Base-by-base conservation (phyloP, 331 rosid species). In the Acacia pycnantha region DNA sequence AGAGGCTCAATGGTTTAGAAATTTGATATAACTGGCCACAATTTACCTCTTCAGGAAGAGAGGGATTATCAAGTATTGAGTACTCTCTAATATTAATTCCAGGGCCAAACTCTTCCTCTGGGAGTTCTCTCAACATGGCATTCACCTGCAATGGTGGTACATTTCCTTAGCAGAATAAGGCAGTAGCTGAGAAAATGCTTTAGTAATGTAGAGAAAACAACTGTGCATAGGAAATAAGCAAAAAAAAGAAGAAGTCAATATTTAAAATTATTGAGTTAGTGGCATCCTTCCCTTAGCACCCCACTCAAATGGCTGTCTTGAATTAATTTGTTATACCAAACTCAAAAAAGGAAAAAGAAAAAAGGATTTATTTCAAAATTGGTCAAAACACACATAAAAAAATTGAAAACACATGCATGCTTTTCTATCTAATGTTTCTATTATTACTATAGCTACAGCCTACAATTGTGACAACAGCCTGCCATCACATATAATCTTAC, bases 41-140 rank as follows among this genome's bases (percentile, higher is more conserved):
- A 78, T 64, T 81, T 26, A 91, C 99, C 94, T 92, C 87, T 80
- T 78, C 70, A 0, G 95, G 97, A 87, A 91, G 70, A 77, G 88
- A 90, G 64, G 98, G 97, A 82, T 92, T 96, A 15, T 90, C 97
- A 78, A 96, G 76, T 74, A 93, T 88, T 82, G 99, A 92, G 86
- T 93, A 93, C 80, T 96, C 99, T 84, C 95, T 91, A 69, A 96
- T 81, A 78, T 72, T 78, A 73, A 96, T 91, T 79, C 41, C 83
- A 26, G 98, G 98, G 70, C 99, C 99, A 85, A 89, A 93, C 71
- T 91, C 94, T 66, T 92, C 98, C 89, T 87, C 88, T 21, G 97
- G 88, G 50, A 88, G 82, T 65, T 92, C 92, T 83, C 92, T 88
- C 71, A 90, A 86, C 99, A 96, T 91, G 64, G 89, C 74, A 87